A percentile compares a stretch with the other conserved stretches of the same genome.
phyloP scores from a whole-genome alignment of 2,329 filamentous ascomycete genomes.

The Aureobasidium sp. region DNA sequence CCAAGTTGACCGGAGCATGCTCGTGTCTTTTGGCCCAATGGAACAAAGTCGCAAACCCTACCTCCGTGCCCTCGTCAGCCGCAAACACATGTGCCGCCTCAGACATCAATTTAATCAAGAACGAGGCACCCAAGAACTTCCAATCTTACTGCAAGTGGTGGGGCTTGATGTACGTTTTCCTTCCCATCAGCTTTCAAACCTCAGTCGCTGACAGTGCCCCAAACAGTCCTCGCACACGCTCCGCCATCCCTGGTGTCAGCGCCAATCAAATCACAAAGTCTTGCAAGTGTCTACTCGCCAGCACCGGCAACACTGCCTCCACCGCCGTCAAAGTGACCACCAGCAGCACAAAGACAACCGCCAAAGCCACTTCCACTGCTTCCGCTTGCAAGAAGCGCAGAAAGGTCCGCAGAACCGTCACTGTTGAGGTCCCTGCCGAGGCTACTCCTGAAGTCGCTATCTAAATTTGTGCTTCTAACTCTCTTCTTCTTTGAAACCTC shows the following conservation, averaged over 20 bases:
- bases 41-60: slow-evolving; percentile 10
- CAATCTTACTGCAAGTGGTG: slow-evolving; percentile 13
- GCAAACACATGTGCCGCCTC: slow-evolving; percentile 1
- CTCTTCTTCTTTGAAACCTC: neutral
- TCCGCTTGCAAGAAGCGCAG: slow-evolving; percentile 14
- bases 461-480: neutral
- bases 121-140: slow-evolving; percentile 10
- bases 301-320: neutral
- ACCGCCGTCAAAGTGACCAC: slow-evolving; percentile 1
- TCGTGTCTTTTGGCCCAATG: neutral
- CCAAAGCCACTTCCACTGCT: neutral
- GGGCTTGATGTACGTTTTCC: slow-evolving; percentile 2
- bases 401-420: slow-evolving; percentile 13
- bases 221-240: neutral
- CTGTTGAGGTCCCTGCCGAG: slow-evolving; percentile 1
- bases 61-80: neutral
- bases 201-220: neutral
- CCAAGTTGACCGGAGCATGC: slow-evolving; percentile 6
- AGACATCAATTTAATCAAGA: slow-evolving; percentile 12
- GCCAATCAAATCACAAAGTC: slow-evolving; percentile 5
- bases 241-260: slow-evolving; percentile 6
- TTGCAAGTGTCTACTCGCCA: neutral
- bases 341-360: neutral
- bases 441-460: slow-evolving; percentile 4
- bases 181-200: too few relatives aligned